Conservation (phyloP, 176 grass and related monocot species). For the sorghum (Sorghum bicolor) region Sorghum_bicolor_NCBIv3 NC_012870.2:14932501-14933000, state of each 20-base stretch:
- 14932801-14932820: neutral
- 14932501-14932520: neutral
- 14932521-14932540: neutral
- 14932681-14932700: constrained; percentile 16
- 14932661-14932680: constrained; percentile 13
- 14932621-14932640: neutral
- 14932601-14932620: constrained; percentile 36
- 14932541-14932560: constrained; percentile 9
- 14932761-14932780: neutral
- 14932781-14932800: neutral
- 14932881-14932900: neutral
- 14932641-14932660: constrained; percentile 17
- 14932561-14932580: neutral
- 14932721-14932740: neutral
- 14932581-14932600: constrained; percentile 28
- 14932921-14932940: neutral
- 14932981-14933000: neutral
- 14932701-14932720: constrained; percentile 35
- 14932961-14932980: neutral
- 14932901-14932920: neutral
- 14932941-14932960: neutral
- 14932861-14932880: neutral
- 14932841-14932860: neutral
- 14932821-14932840: no score
- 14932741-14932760: neutral